A percentile compares a stretch with the other conserved stretches of the same genome.
Evolutionary conservation across 768 basidiomycete species (phyloP).

Genomic region (Lactarius indigo): DNA sequence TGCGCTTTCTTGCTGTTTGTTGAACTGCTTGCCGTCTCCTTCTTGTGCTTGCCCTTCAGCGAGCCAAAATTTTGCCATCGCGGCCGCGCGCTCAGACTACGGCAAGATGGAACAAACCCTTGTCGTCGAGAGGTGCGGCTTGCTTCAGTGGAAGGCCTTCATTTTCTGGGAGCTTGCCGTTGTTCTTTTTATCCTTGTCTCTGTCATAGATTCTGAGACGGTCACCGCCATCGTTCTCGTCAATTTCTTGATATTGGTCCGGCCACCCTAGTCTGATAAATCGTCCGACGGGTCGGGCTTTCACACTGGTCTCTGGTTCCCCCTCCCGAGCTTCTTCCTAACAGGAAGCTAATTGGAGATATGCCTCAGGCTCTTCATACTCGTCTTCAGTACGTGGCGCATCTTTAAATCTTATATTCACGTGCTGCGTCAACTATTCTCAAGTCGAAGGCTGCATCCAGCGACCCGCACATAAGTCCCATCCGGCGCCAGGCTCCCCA

Average conservation of each 20-base stretch:
- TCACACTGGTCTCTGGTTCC: too few species aligned
- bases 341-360: too few species aligned
- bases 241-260: conserved; percentile 87
- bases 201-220: conserved; percentile 82
- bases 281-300: too few species aligned
- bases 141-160: conserved; percentile 28
- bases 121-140: conserved; percentile 67
- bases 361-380: too few species aligned
- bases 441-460: too few species aligned
- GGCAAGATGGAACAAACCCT: conserved; percentile 47
- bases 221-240: conserved; percentile 59
- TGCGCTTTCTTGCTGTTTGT: conserved; percentile 91
- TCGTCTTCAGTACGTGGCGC: too few species aligned
- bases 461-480: too few species aligned
- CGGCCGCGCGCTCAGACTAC: conserved; percentile 83
- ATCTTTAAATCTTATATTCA: too few species aligned
- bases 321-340: background rate
- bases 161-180: conserved; percentile 26
- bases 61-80: conserved; percentile 92
- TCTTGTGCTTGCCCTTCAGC: conserved; percentile 87
- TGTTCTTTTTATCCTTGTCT: conserved; percentile 47
- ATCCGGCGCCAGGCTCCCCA: too few species aligned
- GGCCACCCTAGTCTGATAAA: conserved; percentile 65
- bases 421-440: too few species aligned
- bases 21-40: conserved; percentile 74